These are phyloP conservation scores for Diaporthe citrichinensis DNA, from an alignment of 2,329 filamentous ascomycete genomes.

Conservation along the genomic window DNA sequence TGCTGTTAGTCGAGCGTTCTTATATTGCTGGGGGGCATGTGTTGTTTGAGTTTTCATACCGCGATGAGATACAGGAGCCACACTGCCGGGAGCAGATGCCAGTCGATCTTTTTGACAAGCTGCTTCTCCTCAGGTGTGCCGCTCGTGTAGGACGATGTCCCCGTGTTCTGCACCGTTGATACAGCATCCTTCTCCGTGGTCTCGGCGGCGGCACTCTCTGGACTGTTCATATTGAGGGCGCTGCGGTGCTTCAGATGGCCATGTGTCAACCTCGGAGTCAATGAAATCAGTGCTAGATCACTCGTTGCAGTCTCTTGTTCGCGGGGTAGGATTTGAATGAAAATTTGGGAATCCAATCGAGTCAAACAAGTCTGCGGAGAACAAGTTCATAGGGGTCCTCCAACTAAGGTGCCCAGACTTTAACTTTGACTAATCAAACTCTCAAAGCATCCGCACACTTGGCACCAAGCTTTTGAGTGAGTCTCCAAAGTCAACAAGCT, in stretches of 20 bases:
- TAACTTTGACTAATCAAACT: conserved; percentile 7
- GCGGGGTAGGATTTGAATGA: not conserved
- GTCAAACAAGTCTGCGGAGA: not conserved
- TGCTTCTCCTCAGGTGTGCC: not conserved
- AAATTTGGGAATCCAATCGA: not conserved
- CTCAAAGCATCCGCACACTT: not conserved
- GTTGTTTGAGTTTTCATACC: not conserved
- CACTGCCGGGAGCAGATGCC: conserved; percentile 4
- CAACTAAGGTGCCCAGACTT: not conserved
- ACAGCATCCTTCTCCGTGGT: not conserved
- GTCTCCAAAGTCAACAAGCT: not conserved
- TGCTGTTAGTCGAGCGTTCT: not conserved
- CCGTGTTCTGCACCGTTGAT: not conserved
- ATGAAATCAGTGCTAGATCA: not conserved
- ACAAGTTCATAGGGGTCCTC: not conserved
- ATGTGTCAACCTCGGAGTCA: not conserved
- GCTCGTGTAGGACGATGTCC: not conserved
- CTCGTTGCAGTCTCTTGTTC: not conserved
- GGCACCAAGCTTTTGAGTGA: not conserved
- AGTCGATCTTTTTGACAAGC: not conserved
- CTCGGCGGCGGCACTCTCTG: not conserved
- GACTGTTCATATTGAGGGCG: not conserved
- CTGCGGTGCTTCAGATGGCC: not conserved
- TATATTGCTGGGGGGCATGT: rapidly evolving
- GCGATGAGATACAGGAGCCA: conserved; percentile 11